Evolutionary conservation across 139 green algal species (phyloP).

Genomic region (Chlorella sp.): DNA sequence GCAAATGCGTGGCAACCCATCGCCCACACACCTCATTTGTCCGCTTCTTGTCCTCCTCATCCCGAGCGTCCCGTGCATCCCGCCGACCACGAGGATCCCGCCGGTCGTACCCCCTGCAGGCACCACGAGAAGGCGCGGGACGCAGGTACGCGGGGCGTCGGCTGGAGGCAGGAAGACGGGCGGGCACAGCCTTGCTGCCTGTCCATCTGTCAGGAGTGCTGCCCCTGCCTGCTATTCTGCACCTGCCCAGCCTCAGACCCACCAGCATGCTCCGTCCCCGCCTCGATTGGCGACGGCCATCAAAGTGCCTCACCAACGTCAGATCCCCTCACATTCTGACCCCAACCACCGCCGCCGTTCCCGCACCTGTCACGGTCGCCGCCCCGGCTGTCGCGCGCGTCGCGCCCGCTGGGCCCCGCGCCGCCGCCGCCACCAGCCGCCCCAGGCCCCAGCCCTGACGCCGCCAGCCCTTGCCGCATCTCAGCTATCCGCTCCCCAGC

Average conservation of each 20-base stretch:
- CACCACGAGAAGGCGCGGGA: background rate
- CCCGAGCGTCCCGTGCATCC: background rate
- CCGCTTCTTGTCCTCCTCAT: background rate
- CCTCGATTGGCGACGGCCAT: background rate
- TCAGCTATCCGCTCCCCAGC: conserved; percentile 27
- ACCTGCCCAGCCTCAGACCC: too few species aligned
- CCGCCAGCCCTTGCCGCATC: conserved; percentile 28
- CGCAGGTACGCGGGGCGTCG: too few species aligned
- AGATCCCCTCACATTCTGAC: background rate
- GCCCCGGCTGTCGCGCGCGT: background rate
- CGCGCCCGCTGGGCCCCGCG: background rate
- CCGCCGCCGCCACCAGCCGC: background rate
- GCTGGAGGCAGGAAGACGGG: too few species aligned
- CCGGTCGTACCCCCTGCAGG: conserved; percentile 1
- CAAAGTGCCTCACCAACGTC: too few species aligned
- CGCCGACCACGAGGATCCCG: conserved; percentile 10
- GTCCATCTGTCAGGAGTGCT: too few species aligned
- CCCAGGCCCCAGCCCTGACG: background rate
- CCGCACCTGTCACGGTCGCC: conserved; percentile 5
- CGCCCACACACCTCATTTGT: conserved; percentile 11
- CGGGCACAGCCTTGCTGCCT: too few species aligned
- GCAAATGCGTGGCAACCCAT: too few species aligned
- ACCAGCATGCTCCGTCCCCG: too few species aligned
- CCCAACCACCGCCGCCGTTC: background rate
- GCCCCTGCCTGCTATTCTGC: too few species aligned